Conservation (phyloP, 495 filamentous ascomycete species). For the Lophiostoma macrostomum region DNA sequence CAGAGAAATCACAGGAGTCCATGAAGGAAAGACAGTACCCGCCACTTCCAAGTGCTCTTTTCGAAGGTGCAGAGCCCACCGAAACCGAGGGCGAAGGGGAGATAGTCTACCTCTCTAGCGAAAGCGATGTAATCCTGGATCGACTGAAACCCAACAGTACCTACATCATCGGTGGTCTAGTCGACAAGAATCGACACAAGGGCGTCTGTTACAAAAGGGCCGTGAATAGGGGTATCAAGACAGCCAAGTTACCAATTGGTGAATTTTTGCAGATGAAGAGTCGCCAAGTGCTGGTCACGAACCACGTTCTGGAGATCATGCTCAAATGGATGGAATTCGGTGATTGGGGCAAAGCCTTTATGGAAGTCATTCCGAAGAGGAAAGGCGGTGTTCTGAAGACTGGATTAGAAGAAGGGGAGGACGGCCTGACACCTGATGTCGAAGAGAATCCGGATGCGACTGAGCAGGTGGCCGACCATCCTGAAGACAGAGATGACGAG, state of each 20-base stretch:
- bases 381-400: constrained; percentile 66
- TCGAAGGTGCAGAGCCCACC: constrained; percentile 28
- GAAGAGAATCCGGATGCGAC: too few relatives aligned
- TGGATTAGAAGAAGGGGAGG: constrained; percentile 25
- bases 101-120: constrained; percentile 78
- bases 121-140: constrained; percentile 76
- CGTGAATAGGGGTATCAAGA: constrained; percentile 67
- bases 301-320: constrained; percentile 97
- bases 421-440: too few relatives aligned
- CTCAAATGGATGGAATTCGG: constrained; percentile 80
- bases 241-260: constrained; percentile 87
- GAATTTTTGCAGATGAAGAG: constrained; percentile 87
- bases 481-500: too few relatives aligned
- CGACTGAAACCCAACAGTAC: constrained; percentile 77
- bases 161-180: constrained; percentile 92
- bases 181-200: constrained; percentile 94
- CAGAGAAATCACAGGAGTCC: constrained; percentile 54
- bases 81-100: constrained; percentile 29
- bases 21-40: constrained; percentile 57
- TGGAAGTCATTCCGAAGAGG: constrained; percentile 77
- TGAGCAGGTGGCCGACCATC: too few relatives aligned
- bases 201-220: constrained; percentile 86
- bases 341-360: constrained; percentile 87
- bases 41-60: constrained; percentile 54
- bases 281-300: constrained; percentile 79